Percentiles rank a stretch among this genome's conserved stretches.
Conservation (phyloP, 768 basidiomycete species). For the Dioszegia crocea region DNA sequence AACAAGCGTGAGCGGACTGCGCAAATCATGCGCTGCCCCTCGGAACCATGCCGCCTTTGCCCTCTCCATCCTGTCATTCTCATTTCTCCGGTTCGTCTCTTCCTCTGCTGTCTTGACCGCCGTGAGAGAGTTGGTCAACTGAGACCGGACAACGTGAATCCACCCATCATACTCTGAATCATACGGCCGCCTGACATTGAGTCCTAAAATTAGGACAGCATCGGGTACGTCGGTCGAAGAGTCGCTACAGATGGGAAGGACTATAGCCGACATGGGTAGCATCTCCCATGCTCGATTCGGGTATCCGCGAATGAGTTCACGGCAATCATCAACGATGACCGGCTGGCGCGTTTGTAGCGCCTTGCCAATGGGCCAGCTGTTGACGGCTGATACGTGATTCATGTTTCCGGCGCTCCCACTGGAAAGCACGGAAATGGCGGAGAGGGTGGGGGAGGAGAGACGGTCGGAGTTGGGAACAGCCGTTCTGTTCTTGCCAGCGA, state of each 20-base stretch:
- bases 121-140: constrained; percentile 24
- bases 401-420: constrained; percentile 26
- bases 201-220: constrained; percentile 41
- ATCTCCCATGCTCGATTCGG: constrained; percentile 41
- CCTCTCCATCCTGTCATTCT: constrained; percentile 30
- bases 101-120: constrained; percentile 33
- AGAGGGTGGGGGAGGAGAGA: constrained; percentile 35
- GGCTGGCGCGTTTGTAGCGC: constrained; percentile 37
- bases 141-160: constrained; percentile 35
- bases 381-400: constrained; percentile 13
- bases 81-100: constrained; percentile 21
- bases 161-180: constrained; percentile 42
- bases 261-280: constrained; percentile 41
- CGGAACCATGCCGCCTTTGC: constrained; percentile 44
- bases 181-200: constrained; percentile 39
- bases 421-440: constrained; percentile 36
- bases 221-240: constrained; percentile 32
- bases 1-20: constrained; percentile 42
- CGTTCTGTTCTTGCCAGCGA: constrained; percentile 10
- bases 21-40: constrained; percentile 44
- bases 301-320: constrained; percentile 29
- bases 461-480: constrained; percentile 26
- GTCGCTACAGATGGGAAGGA: constrained; percentile 43
- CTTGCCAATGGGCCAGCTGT: constrained; percentile 40
- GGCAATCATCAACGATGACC: constrained; percentile 42